These are phyloP conservation scores for Globisporangium yorkense DNA, from an alignment of 352 stramenopile genomes.

Conservation along the genomic window DNA sequence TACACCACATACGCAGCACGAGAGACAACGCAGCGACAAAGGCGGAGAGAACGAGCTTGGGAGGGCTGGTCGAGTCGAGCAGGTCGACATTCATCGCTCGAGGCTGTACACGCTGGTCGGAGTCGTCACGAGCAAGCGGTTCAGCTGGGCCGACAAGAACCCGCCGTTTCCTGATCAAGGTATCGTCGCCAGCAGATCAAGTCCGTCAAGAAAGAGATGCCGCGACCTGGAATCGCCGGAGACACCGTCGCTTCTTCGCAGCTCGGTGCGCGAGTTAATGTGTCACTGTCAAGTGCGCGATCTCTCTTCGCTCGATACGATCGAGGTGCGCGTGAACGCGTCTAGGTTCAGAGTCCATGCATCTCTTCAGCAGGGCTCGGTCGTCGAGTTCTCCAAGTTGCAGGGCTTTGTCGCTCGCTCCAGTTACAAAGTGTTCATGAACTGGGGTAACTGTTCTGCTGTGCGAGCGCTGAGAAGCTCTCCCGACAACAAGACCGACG, in stretches of 20 bases:
- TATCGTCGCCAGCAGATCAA: constrained; percentile 1
- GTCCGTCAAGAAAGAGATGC: background rate
- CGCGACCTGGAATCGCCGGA: background rate
- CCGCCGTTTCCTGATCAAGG: constrained; percentile 10
- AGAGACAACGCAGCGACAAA: constrained; percentile 6
- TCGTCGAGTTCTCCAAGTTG: constrained; percentile 53
- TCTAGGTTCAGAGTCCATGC: constrained; percentile 33
- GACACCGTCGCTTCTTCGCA: background rate
- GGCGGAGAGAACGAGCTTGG: constrained; percentile 3
- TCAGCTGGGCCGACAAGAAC: constrained; percentile 19
- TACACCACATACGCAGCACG: background rate
- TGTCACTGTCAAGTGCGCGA: constrained; percentile 37
- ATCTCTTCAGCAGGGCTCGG: constrained; percentile 17
- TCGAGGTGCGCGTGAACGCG: constrained; percentile 43
- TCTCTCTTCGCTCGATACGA: constrained; percentile 28
- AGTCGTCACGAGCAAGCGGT: constrained; percentile 26
- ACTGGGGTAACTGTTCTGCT: constrained; percentile 36
- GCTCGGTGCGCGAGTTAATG: constrained; percentile 13
- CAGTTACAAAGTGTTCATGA: constrained; percentile 60
- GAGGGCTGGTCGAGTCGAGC: background rate
- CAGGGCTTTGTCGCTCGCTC: constrained; percentile 49
- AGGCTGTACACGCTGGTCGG: constrained; percentile 29
- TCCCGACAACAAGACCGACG: background rate
- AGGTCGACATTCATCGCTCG: constrained; percentile 24
- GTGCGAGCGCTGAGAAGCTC: constrained; percentile 5